Evolutionary conservation across 2,329 filamentous ascomycete species (phyloP), one percentile per base, ranked within the genome.

Genomic region (Lachnellula hyalina): DNA sequence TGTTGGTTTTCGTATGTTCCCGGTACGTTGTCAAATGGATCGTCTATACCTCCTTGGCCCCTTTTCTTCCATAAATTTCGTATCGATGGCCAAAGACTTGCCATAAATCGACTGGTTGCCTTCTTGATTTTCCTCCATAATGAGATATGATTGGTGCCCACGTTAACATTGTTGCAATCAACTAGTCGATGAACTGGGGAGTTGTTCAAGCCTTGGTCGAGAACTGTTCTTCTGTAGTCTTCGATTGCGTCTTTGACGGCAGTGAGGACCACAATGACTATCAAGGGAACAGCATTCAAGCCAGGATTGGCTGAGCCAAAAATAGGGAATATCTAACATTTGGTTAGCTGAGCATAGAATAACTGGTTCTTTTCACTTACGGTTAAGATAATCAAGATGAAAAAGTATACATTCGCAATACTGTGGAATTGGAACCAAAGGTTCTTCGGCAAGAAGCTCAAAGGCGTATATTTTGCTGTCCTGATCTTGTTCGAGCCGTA

Each of bases 371-470:
- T 42, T 28, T 35, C 46, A 81, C 92, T 79, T 86, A 97, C 94
- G 67, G 87, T 86, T 56, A 99, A 81, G 68, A 99, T 96, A 69
- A 96, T 92, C 66, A 93, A 82, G 74, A 97, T 96, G 64, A 97
- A 78, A 80, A 99, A 99, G 75, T 97, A 99, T 52, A 97, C 87
- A 72, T 99, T 99, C 68, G 94, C 94, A 67, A 99, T 87, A 69
- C 97, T 97, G 74, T 99, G 93, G 70, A 99, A 97, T 73, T 99
- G 94, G 61, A 95, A 90, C 84, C 87, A 99, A 68, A 99, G 70
- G 73, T 99, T 97, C 76, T 97, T 97, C 15, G 94, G 94, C 25
- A 99, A 73, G 73, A 99, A 99, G 57, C 89, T 96, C 60, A 99
- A 73, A 8, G 94, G 87, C 7, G 94, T 99, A 73, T 99, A 99